A percentile compares a stretch with the other conserved stretches of the same genome.
Evolutionary conservation across 2,329 filamentous ascomycete species (phyloP).

Genomic region (Sporothrix humicola): DNA sequence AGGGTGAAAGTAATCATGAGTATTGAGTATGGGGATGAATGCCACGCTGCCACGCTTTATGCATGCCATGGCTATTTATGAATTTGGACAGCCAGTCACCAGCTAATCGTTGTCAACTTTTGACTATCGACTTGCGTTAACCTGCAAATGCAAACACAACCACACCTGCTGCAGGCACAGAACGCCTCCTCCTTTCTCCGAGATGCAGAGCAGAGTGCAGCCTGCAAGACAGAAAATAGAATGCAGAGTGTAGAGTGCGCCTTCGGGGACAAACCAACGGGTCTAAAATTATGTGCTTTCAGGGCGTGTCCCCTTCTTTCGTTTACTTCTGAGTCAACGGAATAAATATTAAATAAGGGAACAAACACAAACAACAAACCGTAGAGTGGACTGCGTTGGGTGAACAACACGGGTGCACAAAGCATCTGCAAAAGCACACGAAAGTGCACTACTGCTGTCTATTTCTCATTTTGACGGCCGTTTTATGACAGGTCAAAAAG

Average conservation of each 20-base stretch:
- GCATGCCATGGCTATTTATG: too few relatives aligned
- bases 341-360: background rate
- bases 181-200: too few relatives aligned
- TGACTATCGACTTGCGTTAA: background rate
- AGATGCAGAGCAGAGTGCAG: background rate
- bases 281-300: background rate
- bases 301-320: background rate
- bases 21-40: too few relatives aligned
- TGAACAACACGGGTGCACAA: background rate
- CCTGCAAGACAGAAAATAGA: background rate
- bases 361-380: background rate
- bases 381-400: too few relatives aligned
- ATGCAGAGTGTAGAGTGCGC: background rate
- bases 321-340: background rate
- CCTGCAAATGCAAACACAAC: background rate
- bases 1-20: too few relatives aligned
- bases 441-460: constrained; percentile 6
- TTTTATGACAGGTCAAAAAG: background rate
- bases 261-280: background rate
- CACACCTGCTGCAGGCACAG: too few relatives aligned
- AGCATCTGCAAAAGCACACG: constrained; percentile 24
- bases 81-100: too few relatives aligned
- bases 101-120: too few relatives aligned
- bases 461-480: background rate
- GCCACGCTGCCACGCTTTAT: too few relatives aligned